Conservation (phyloP, 768 basidiomycete genomes). For the Imleria badia region DNA sequence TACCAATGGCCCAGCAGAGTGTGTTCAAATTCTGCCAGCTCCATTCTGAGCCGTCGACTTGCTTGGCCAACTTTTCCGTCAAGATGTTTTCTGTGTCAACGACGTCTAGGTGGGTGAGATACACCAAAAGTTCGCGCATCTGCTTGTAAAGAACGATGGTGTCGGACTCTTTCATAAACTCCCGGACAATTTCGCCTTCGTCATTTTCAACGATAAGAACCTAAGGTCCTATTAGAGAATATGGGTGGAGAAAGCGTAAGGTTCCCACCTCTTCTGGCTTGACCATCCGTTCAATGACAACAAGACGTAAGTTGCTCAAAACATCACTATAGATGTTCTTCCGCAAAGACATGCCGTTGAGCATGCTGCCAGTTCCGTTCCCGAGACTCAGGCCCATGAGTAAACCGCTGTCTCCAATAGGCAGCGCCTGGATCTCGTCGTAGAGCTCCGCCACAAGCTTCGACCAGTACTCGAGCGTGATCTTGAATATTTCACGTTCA, state of each 20-base stretch:
- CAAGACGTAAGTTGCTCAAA: constrained; percentile 87
- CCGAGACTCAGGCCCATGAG: constrained; percentile 89
- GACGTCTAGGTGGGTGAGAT: constrained; percentile 96
- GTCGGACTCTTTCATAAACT: constrained; percentile 98
- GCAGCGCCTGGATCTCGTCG: constrained; percentile 92
- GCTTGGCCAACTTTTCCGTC: constrained; percentile 95
- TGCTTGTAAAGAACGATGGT: constrained; percentile 99
- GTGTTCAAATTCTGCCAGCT: constrained; percentile 99
- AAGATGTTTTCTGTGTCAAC: constrained; percentile 95
- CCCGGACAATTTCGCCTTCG: constrained; percentile 98
- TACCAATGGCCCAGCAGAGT: constrained; percentile 99
- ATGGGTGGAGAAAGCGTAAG: neutral
- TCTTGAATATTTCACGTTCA: constrained; percentile 99
- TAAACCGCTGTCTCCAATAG: constrained; percentile 81
- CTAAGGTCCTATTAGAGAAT: constrained; percentile 39
- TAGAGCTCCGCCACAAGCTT: constrained; percentile 96
- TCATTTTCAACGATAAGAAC: constrained; percentile 99
- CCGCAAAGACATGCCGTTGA: constrained; percentile 75
- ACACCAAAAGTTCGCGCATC: constrained; percentile 97
- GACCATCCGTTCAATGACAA: constrained; percentile 99
- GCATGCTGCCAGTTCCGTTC: constrained; percentile 59
- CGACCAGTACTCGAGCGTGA: constrained; percentile 96
- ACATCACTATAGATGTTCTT: constrained; percentile 97
- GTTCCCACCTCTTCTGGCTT: constrained; percentile 92
- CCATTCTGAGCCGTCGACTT: constrained; percentile 98